Base-by-base conservation (phyloP, 768 basidiomycete genomes). In the Termitomyces sp. region DNA sequence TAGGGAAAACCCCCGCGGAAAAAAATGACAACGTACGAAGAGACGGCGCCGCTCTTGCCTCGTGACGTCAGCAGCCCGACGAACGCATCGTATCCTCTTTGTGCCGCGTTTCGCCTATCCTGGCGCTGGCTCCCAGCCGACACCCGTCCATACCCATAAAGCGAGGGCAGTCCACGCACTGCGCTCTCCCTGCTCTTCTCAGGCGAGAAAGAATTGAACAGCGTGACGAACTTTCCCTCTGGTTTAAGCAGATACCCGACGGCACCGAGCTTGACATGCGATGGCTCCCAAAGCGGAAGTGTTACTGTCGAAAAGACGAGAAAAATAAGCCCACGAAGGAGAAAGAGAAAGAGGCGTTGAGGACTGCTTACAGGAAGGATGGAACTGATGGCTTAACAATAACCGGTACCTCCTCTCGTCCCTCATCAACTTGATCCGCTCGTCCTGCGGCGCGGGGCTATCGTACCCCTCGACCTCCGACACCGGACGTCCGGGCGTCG, bases 161-260 rank as follows among this genome's bases (percentile, higher is more conserved):
- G 70, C 8, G 86, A 83, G 2, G 87, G 83, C 55, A 91, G 70
- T 22, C 66, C 71, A 56, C 72, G 75, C 30, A 81, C 75, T 4
- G 66, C 64, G 6, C 78, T 79, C 30, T 78, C 74, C 2, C 71
- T 66, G 73, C 82, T 75, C 59, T 78, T 77, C 39, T 72, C 69
- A 6, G 84, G 86, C 51, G 80, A 73, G 67, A 84, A 79, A 2
- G 87, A 81, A 68, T 92, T 88, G 72, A 91, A 85, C 6, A 93
- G 75, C 12, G 84, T 86, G 58, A 89, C 72, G 63, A 94, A 94
- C 45, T 73, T 70, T 2, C 91, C 91, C n/a, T 72, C 70, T 0
- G 86, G 81, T 63, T 86, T 88, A 34, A 75, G 78, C 24, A 92
- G 58, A 69, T 89, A 94, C 2, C 92, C 92, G 7, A 94, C 86